Evolutionary conservation across 2,329 filamentous ascomycete species (phyloP).

Genomic region (Metarhizium rileyi): DNA sequence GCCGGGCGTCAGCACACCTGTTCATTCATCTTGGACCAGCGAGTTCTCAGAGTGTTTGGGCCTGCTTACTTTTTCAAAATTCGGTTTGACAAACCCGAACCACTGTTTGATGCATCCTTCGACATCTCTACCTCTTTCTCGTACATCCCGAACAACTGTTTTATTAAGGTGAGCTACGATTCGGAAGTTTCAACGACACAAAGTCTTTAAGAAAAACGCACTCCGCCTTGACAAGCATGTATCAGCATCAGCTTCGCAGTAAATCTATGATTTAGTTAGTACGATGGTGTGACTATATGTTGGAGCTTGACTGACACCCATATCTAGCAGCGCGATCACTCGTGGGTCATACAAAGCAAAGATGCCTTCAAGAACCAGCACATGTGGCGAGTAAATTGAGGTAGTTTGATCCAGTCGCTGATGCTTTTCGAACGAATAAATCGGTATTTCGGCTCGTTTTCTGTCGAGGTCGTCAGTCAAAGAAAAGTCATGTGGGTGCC

Average conservation of each 20-base stretch:
- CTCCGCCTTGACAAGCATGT: slow-evolving; percentile 83
- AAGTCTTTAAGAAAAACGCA: slow-evolving; percentile 31
- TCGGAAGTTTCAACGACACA: background rate
- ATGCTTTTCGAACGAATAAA: slow-evolving; percentile 94
- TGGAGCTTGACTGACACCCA: slow-evolving; percentile 51
- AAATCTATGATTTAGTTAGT: slow-evolving; percentile 50
- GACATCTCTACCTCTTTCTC: slow-evolving; percentile 80
- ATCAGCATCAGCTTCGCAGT: slow-evolving; percentile 92
- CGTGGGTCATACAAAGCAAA: slow-evolving; percentile 85
- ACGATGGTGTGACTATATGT: background rate
- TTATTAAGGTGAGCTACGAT: slow-evolving; percentile 4
- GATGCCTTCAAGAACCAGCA: slow-evolving; percentile 90
- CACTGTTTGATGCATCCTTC: slow-evolving; percentile 97
- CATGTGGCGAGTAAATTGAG: slow-evolving; percentile 90
- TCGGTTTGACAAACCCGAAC: slow-evolving; percentile 94
- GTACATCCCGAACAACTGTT: slow-evolving; percentile 74
- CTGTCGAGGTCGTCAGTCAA: slow-evolving; percentile 29
- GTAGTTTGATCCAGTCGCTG: slow-evolving; percentile 69
- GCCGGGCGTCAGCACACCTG: background rate
- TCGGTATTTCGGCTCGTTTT: slow-evolving; percentile 79
- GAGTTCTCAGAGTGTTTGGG: background rate
- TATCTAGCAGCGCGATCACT: slow-evolving; percentile 78
- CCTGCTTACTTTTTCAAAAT: slow-evolving; percentile 71
- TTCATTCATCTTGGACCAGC: background rate
- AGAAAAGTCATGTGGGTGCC: background rate